A percentile compares a stretch with the other conserved stretches of the same genome.
Evolutionary conservation across 2,329 filamentous ascomycete species (phyloP).

Genomic region (Ceratocystis destructans): DNA sequence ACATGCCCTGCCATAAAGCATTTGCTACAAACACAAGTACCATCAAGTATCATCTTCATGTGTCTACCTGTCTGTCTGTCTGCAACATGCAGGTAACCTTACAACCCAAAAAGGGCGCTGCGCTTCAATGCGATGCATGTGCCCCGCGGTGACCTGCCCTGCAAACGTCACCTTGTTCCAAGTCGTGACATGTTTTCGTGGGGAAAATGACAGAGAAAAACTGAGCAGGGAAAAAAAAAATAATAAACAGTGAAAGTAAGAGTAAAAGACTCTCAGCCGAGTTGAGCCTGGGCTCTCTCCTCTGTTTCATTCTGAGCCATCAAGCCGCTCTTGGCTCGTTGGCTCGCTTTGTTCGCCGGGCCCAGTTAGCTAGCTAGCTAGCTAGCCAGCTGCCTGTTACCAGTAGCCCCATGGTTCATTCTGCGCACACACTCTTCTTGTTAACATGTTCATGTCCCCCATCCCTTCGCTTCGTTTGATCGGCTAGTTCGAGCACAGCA

Average conservation of each 20-base stretch:
- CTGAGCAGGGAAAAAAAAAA: background rate
- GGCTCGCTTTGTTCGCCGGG: background rate
- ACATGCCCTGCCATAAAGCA: background rate
- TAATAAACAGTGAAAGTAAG: background rate
- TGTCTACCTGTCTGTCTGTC: background rate
- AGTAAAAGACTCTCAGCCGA: background rate
- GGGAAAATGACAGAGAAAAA: background rate
- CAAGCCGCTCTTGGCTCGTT: background rate
- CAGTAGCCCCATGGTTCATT: background rate
- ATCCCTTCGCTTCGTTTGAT: background rate
- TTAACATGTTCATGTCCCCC: background rate
- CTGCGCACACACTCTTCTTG: background rate
- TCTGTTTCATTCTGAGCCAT: background rate
- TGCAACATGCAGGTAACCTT: background rate
- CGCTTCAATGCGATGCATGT: background rate
- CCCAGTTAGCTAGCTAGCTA: too few species aligned
- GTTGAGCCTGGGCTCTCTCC: background rate
- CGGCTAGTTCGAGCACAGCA: background rate
- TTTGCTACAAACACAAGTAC: background rate
- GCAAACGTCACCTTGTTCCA: background rate
- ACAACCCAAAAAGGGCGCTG: background rate
- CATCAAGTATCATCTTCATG: background rate
- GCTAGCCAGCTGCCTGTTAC: too few species aligned
- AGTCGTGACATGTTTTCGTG: background rate
- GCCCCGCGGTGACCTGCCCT: background rate